Base-by-base conservation (phyloP, 441 rosid species). In the Cnidoscolus chayamansa region DNA sequence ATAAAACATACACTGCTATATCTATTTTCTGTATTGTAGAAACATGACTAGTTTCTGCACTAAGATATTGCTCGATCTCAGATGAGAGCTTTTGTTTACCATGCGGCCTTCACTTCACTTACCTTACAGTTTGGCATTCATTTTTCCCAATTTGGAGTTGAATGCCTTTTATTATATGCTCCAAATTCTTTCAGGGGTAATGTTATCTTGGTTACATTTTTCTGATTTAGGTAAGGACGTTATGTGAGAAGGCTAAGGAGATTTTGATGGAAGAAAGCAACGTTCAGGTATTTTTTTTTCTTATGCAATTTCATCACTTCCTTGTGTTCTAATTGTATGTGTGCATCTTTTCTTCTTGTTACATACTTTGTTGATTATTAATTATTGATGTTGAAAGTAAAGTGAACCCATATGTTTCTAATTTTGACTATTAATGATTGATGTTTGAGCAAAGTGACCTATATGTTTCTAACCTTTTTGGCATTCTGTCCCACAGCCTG, bases 241-340 rank as follows among this genome's bases (percentile, higher is more conserved):
- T 89, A 59, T 89, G 92, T 65, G 90, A 87, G 37, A 89, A 89
- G 78, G 94, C 94, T 30, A 89, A 89, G 83, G 94, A 89, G 81
- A 85, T 89, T 76, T 64, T 89, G 79, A 86, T 89, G 91, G 88
- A 85, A 15, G 93, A 89, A 81, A 87, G 88, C 80, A 89, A 89
- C 64, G 95, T 89, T 70, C 95, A 88, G 92, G 92, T 85, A 57
- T 56, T 72, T 35, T 30, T 31, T 51, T 53, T 62, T 43, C 7
- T 11, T 40, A 2, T 35, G 4, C 37, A 4, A 15, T 37, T 4
- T 65, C 1, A 11, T 47, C 20, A 6, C 10, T 11, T 1, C 10
- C 35, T 10, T 51, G 25, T 40, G 45, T 1, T 20, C 15, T 68
- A 45, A 40, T 40, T 40, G 45, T 62, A 1, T 10, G 0, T 35